Evolutionary conservation across 352 stramenopile genomes (phyloP).

Genomic region (Phytophthora citricola): DNA sequence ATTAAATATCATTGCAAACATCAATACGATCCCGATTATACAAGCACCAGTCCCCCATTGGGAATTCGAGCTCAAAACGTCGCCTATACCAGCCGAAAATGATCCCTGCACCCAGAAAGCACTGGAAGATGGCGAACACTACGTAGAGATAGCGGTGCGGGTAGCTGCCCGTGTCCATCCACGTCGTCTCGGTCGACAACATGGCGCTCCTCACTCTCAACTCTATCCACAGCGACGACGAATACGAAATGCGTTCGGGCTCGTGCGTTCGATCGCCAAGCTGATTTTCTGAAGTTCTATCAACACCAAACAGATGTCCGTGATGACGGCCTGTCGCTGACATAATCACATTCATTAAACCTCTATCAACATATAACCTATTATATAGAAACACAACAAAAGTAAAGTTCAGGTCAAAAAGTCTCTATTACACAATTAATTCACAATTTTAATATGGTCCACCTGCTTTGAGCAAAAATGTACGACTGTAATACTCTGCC

Average conservation of each 20-base stretch:
- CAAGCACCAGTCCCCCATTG: background rate
- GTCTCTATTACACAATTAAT: too few species aligned
- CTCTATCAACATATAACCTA: too few species aligned
- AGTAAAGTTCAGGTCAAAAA: too few species aligned
- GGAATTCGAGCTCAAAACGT: background rate
- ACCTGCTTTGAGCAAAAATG: too few species aligned
- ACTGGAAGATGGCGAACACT: slow-evolving; percentile 66
- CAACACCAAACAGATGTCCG: slow-evolving; percentile 9
- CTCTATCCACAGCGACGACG: too few species aligned
- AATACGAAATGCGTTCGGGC: too few species aligned
- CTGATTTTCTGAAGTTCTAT: slow-evolving; percentile 23
- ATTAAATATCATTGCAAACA: slow-evolving; percentile 7
- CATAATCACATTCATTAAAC: too few species aligned
- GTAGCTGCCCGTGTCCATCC: slow-evolving; percentile 37
- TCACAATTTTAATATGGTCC: too few species aligned
- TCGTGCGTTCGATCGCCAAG: background rate
- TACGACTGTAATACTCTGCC: slow-evolving; percentile 1
- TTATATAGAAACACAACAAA: too few species aligned
- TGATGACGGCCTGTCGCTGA: background rate
- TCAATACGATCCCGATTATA: background rate
- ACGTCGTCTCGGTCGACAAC: slow-evolving; percentile 33
- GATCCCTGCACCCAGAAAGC: slow-evolving; percentile 62
- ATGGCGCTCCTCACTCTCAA: slow-evolving; percentile 5
- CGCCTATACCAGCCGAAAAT: slow-evolving; percentile 64
- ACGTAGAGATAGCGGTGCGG: slow-evolving; percentile 53